Evolutionary conservation across 176 grass and related monocot species (phyloP).

Genomic region (Stipa capillata): DNA sequence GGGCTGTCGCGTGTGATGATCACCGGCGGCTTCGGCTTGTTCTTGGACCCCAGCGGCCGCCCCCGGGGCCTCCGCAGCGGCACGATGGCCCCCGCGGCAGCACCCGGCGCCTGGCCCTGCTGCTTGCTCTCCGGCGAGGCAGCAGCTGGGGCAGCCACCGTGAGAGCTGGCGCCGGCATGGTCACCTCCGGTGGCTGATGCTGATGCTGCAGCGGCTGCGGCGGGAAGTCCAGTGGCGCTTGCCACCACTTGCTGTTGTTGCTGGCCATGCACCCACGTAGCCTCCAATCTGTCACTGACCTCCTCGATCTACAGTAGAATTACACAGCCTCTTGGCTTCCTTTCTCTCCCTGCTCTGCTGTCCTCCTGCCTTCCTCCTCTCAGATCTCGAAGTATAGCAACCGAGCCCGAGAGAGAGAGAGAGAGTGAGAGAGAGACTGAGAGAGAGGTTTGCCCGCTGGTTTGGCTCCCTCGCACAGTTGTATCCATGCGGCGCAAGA

Average conservation of each 20-base stretch:
- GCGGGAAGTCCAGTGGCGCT: slow-evolving; percentile 39
- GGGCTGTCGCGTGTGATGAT: slow-evolving; percentile 67
- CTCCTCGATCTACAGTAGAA: neutral
- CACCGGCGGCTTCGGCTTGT: slow-evolving; percentile 68
- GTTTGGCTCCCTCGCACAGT: neutral
- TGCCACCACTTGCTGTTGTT: slow-evolving; percentile 59
- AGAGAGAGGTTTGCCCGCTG: neutral
- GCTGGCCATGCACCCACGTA: slow-evolving; percentile 44
- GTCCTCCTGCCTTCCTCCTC: neutral
- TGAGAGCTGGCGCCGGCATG: neutral
- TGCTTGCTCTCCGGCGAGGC: slow-evolving; percentile 1
- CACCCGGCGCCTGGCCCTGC: neutral
- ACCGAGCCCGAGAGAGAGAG: neutral
- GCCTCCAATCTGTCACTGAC: slow-evolving; percentile 3
- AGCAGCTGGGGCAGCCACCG: neutral
- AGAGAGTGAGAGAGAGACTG: neutral
- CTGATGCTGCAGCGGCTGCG: neutral
- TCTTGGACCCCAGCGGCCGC: slow-evolving; percentile 50
- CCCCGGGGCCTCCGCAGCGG: slow-evolving; percentile 44
- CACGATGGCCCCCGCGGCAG: slow-evolving; percentile 1
- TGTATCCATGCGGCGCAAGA: neutral
- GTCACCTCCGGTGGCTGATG: neutral
- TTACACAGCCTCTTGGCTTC: neutral
- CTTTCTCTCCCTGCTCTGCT: neutral
- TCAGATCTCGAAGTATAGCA: slow-evolving; percentile 19